phyloP scores from a whole-genome alignment of 345 rosid genomes.

The Clarkia xantiana region DNA sequence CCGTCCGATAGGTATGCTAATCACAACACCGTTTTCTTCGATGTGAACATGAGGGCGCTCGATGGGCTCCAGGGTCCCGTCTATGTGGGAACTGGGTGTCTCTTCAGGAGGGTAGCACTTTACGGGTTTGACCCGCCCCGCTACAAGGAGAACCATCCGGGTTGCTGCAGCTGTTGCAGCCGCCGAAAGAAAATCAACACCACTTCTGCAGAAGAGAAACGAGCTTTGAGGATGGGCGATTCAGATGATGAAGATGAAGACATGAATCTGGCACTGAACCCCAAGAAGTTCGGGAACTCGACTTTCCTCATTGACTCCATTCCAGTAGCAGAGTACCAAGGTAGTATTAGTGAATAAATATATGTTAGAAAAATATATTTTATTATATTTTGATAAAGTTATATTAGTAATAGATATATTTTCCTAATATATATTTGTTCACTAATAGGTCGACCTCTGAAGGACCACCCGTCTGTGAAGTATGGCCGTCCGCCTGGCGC shows the following conservation, averaged over 20 bases:
- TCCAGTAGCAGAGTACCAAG: slow-evolving; percentile 88
- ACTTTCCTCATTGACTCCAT: slow-evolving; percentile 71
- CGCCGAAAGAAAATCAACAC: slow-evolving; percentile 37
- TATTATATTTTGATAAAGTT: too few species aligned
- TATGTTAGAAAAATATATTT: too few species aligned
- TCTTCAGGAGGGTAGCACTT: slow-evolving; percentile 77
- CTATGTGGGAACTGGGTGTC: slow-evolving; percentile 94
- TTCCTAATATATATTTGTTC: too few species aligned
- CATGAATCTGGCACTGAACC: slow-evolving; percentile 9
- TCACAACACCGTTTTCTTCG: slow-evolving; percentile 95
- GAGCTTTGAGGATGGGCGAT: slow-evolving; percentile 79
- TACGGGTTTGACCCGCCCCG: slow-evolving; percentile 94
- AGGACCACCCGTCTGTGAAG: slow-evolving; percentile 88
- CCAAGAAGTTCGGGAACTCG: slow-evolving; percentile 83
- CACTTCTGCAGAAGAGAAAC: slow-evolving; percentile 47
- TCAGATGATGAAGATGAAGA: slow-evolving; percentile 39
- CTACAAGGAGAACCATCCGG: slow-evolving; percentile 43
- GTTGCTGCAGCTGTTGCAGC: slow-evolving; percentile 62
- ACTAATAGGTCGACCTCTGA: slow-evolving; percentile 91
- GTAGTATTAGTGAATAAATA: too few species aligned
- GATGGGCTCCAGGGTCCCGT: slow-evolving; percentile 99
- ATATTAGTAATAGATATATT: too few species aligned
- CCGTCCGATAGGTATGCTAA: slow-evolving; percentile 96
- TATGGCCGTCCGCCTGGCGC: slow-evolving; percentile 92
- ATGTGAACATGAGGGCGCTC: slow-evolving; percentile 96